Evolutionary conservation across 768 basidiomycete species (phyloP).

Genomic region (Tricholoma flavovirens): DNA sequence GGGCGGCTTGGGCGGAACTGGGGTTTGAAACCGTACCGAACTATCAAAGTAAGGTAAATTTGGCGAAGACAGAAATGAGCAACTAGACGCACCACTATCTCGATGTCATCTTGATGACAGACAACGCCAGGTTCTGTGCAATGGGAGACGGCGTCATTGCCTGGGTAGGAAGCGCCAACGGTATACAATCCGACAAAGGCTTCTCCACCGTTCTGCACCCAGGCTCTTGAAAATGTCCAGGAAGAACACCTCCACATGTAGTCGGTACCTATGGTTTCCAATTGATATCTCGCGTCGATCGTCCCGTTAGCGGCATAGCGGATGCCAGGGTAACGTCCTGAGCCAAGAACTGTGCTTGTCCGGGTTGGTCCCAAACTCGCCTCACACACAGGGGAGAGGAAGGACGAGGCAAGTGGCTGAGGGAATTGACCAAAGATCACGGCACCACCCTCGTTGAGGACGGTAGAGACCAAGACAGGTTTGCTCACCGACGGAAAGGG

Average conservation of each 20-base stretch:
- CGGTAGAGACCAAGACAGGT: conserved; percentile 66
- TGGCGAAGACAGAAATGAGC: background rate
- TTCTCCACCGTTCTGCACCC: conserved; percentile 56
- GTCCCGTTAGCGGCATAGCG: conserved; percentile 21
- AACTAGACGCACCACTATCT: conserved; percentile 55
- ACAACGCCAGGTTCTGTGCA: conserved; percentile 54
- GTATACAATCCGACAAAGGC: conserved; percentile 64
- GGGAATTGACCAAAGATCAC: conserved; percentile 46
- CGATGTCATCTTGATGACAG: conserved; percentile 81
- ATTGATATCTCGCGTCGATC: conserved; percentile 49
- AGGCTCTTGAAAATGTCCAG: conserved; percentile 67
- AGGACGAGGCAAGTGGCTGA: conserved; percentile 30
- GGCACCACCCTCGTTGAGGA: conserved; percentile 66
- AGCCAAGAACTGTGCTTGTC: conserved; percentile 36
- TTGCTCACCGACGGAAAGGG: conserved; percentile 58
- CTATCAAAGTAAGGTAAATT: conserved; percentile 16
- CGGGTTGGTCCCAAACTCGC: conserved; percentile 43
- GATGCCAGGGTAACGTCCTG: conserved; percentile 41
- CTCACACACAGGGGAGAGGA: conserved; percentile 35
- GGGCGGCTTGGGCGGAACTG: conserved; percentile 46
- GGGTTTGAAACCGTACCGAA: conserved; percentile 57
- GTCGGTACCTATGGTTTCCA: conserved; percentile 61
- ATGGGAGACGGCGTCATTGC: conserved; percentile 49
- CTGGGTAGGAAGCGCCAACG: conserved; percentile 67
- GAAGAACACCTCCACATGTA: conserved; percentile 63